Conservation (phyloP, 2,329 filamentous ascomycete genomes). For the Nigrograna mackinnonii region DNA sequence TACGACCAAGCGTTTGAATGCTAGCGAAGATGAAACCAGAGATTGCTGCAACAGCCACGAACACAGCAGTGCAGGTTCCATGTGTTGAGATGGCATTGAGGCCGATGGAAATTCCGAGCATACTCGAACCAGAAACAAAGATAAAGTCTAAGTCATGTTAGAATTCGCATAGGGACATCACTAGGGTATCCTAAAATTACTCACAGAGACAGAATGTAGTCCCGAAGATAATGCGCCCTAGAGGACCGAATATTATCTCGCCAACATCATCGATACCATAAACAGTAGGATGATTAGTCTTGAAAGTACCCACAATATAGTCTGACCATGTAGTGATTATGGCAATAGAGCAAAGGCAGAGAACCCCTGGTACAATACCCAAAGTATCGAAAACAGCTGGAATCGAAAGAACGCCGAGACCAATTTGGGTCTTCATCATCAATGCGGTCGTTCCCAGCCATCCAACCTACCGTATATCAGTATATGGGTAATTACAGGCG, state of each 20-base stretch:
- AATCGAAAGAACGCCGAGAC: slow-evolving; percentile 54
- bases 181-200: too few relatives aligned
- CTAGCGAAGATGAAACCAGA: slow-evolving; percentile 53
- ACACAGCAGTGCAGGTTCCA: slow-evolving; percentile 67
- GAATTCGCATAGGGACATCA: too few relatives aligned
- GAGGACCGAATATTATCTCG: neutral
- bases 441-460: neutral
- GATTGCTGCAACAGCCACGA: slow-evolving; percentile 61
- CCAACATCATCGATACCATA: neutral
- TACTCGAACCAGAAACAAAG: too few relatives aligned
- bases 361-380: slow-evolving; percentile 57
- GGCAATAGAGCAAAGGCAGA: slow-evolving; percentile 42
- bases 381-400: slow-evolving; percentile 54
- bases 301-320: neutral
- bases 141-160: too few relatives aligned
- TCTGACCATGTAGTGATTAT: slow-evolving; percentile 49
- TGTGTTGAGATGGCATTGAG: slow-evolving; percentile 59
- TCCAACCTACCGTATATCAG: too few relatives aligned
- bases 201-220: too few relatives aligned
- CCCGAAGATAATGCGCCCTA: too few relatives aligned
- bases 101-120: slow-evolving; percentile 29
- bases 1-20: slow-evolving; percentile 42
- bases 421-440: neutral
- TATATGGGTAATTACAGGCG: neutral
- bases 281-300: neutral